Evolutionary conservation across 805 yeast species (phyloP).

Genomic region (Blastobotrys terrestris): DNA sequence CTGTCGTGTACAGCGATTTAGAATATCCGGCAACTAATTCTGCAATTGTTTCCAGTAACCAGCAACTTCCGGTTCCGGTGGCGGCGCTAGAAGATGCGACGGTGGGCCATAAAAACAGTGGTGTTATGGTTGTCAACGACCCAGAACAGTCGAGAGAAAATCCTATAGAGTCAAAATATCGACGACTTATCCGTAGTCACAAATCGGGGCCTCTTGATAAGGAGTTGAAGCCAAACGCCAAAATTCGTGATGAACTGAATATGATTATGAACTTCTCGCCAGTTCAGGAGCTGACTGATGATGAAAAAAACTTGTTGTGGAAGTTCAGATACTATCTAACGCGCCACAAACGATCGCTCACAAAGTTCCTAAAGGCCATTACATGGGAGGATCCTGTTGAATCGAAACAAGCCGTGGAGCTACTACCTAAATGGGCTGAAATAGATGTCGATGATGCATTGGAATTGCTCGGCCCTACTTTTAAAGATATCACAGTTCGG

Average conservation of each 20-base stretch:
- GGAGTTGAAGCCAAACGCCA: conserved; percentile 84
- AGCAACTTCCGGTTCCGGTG: conserved; percentile 23
- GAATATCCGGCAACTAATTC: conserved; percentile 30
- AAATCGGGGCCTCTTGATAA: conserved; percentile 70
- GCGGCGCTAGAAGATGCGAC: conserved; percentile 18
- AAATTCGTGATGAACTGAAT: conserved; percentile 65
- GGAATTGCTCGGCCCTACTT: conserved; percentile 75
- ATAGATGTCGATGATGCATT: conserved; percentile 80
- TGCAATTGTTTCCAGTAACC: conserved; percentile 19
- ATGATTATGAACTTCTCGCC: conserved; percentile 72
- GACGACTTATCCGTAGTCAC: conserved; percentile 77
- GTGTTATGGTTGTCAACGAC: conserved; percentile 44
- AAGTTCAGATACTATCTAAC: conserved; percentile 77
- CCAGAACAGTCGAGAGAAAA: conserved; percentile 66
- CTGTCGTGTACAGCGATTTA: conserved; percentile 61
- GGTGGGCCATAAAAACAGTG: conserved; percentile 8
- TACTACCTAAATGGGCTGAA: conserved; percentile 64
- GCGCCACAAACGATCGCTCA: conserved; percentile 59
- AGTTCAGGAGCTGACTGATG: conserved; percentile 70
- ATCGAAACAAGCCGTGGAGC: conserved; percentile 67
- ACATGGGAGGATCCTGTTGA: conserved; percentile 85
- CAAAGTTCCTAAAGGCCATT: conserved; percentile 80
- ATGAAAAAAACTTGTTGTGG: conserved; percentile 86
- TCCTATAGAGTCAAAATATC: conserved; percentile 83
- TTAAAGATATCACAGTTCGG: conserved; percentile 66